phyloP scores from a whole-genome alignment of 148 eudicot genomes.

The Dysphania ambrosioides region DNA sequence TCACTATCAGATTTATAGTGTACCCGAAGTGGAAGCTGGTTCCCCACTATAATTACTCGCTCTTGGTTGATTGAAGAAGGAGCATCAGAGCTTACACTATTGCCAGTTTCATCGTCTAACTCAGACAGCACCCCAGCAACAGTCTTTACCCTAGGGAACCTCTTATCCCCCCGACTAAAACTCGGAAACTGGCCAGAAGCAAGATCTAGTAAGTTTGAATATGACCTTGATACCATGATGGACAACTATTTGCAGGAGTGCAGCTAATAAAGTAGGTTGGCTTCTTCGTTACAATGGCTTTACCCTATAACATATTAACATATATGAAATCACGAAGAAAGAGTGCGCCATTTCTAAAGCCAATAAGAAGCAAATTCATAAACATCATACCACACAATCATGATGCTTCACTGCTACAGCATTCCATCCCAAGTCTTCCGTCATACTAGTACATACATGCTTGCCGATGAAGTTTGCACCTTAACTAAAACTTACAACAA shows the following conservation, averaged over 20 bases:
- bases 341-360: background rate
- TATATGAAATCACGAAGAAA: constrained; percentile 17
- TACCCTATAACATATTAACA: background rate
- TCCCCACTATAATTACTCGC: constrained; percentile 74
- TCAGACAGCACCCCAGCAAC: constrained; percentile 64
- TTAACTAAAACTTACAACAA: background rate
- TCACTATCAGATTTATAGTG: constrained; percentile 42
- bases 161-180: constrained; percentile 48
- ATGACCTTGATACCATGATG: constrained; percentile 68
- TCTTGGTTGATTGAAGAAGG: constrained; percentile 63
- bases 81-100: constrained; percentile 59
- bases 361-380: background rate
- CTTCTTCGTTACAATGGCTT: constrained; percentile 13
- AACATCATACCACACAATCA: too few relatives aligned
- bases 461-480: background rate
- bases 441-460: too few relatives aligned
- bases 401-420: too few relatives aligned
- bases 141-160: constrained; percentile 63
- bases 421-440: too few relatives aligned
- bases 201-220: constrained; percentile 69
- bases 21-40: constrained; percentile 71
- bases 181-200: constrained; percentile 53
- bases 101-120: constrained; percentile 60
- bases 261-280: constrained; percentile 5
- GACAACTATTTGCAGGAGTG: background rate